These are phyloP conservation scores for Penicillium hesseltinei DNA, from an alignment of 2,329 filamentous ascomycete species.

Conservation along the genomic window DNA sequence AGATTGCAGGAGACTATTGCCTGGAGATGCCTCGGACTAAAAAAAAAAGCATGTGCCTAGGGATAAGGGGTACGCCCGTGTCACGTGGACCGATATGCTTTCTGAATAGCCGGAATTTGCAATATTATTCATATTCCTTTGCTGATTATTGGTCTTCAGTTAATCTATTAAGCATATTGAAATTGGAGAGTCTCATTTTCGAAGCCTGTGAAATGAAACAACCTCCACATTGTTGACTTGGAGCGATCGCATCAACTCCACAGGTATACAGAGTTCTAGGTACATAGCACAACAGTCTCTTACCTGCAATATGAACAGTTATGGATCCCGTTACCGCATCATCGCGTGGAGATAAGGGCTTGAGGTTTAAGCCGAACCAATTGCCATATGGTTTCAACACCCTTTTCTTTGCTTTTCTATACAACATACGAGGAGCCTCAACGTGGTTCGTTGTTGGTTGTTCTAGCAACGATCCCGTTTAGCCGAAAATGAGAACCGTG, in stretches of 20 bases:
- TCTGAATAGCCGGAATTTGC: neutral
- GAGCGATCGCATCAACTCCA: conserved; percentile 1
- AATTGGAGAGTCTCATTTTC: neutral
- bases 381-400: neutral
- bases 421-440: neutral
- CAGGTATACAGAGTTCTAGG: neutral
- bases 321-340: neutral
- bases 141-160: neutral
- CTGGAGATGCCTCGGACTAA: neutral
- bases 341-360: neutral
- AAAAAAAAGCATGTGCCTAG: conserved; percentile 2
- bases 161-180: neutral
- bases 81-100: conserved; percentile 1
- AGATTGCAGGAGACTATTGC: neutral
- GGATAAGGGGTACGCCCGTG: neutral
- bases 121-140: neutral
- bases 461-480: conserved; percentile 16
- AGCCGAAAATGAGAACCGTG: conserved; percentile 6
- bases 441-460: conserved; percentile 1
- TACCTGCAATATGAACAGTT: neutral
- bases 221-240: neutral
- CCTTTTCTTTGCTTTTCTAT: neutral
- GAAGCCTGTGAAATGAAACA: neutral
- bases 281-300: neutral
- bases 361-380: neutral